phyloP scores from a whole-genome alignment of 176 grass and related monocot species.

The Triticum turgidum region DNA sequence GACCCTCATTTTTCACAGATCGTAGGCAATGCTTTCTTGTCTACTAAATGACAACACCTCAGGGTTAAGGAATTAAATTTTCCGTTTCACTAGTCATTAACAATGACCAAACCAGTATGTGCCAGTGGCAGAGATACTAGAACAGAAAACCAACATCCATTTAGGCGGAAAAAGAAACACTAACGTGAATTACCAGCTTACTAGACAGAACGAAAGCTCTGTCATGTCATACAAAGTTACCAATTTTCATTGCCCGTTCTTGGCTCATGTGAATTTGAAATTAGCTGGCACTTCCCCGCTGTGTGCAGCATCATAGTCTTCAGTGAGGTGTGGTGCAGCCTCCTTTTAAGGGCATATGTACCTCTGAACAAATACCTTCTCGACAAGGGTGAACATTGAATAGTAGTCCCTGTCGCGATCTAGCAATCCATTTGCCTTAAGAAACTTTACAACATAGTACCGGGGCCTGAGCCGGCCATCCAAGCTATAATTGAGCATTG shows the following conservation, averaged over 20 bases:
- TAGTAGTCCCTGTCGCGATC: background rate
- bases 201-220: background rate
- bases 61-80: background rate
- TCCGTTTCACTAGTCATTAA: background rate
- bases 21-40: background rate
- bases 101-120: background rate
- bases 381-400: background rate
- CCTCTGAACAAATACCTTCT: background rate
- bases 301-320: background rate
- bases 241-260: background rate
- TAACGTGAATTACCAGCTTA: background rate
- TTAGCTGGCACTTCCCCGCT: background rate
- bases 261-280: background rate
- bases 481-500: background rate
- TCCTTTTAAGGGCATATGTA: too few species aligned
- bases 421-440: background rate
- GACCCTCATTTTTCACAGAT: background rate
- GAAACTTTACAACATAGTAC: background rate
- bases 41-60: background rate
- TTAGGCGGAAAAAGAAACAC: background rate
- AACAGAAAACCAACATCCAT: background rate
- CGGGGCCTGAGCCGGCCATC: background rate
- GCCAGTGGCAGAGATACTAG: background rate
- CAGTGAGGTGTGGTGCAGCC: too few species aligned
- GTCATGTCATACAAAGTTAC: background rate